Percentiles rank a stretch among this genome's conserved stretches.
Evolutionary conservation across 2,329 filamentous ascomycete species (phyloP).

Genomic region (Biscogniauxia sp.): DNA sequence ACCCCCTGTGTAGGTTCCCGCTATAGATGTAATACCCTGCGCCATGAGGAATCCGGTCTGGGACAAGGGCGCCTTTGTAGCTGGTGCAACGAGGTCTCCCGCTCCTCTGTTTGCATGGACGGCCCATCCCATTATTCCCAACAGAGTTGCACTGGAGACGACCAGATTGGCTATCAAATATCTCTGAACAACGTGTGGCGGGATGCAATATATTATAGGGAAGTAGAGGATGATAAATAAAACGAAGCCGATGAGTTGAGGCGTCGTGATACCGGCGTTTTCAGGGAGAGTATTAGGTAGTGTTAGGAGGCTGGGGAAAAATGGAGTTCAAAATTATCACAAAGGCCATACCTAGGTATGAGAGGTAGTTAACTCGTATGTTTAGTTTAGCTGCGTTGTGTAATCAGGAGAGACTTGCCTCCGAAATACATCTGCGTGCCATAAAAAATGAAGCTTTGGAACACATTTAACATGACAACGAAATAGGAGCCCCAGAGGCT

Average conservation of each 20-base stretch:
- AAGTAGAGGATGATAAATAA: constrained; percentile 14
- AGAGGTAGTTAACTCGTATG: neutral
- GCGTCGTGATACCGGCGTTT: constrained; percentile 30
- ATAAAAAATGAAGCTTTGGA: constrained; percentile 14
- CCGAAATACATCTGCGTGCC: constrained; percentile 18
- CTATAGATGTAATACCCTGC: constrained; percentile 13
- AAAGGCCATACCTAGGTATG: constrained; percentile 14
- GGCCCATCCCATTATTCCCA: constrained; percentile 15
- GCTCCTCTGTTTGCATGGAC: constrained; percentile 10
- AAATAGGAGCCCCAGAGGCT: constrained; percentile 16
- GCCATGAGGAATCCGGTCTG: constrained; percentile 13
- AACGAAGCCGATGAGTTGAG: constrained; percentile 27
- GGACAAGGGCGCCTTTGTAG: constrained; percentile 3
- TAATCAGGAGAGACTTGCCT: neutral
- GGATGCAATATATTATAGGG: constrained; percentile 13
- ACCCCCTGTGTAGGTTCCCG: constrained; percentile 11
- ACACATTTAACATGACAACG: constrained; percentile 15
- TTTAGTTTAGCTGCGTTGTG: neutral
- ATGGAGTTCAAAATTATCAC: constrained; percentile 15
- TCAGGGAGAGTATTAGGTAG: constrained; percentile 14
- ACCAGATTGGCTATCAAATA: constrained; percentile 9
- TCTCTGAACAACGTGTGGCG: constrained; percentile 11
- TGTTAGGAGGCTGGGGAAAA: constrained; percentile 11
- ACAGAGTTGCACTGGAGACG: constrained; percentile 10
- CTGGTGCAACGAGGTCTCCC: constrained; percentile 10